Evolutionary conservation across 1,284 basidiomycete genomes (phyloP).

Genomic region (Rhizopogon hawkerae): DNA sequence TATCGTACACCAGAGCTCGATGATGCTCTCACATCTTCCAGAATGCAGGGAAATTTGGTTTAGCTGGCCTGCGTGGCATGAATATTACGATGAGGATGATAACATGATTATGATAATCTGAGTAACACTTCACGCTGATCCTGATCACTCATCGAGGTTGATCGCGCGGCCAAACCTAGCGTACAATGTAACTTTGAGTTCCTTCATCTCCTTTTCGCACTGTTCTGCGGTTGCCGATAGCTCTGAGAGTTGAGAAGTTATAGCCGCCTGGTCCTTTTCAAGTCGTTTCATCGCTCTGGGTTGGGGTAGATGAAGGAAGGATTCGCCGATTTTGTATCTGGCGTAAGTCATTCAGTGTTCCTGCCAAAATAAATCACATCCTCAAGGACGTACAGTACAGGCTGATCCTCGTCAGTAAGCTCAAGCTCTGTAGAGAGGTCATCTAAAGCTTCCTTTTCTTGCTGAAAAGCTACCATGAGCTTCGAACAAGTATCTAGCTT

Average conservation of each 20-base stretch:
- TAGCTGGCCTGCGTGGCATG: background rate
- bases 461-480: constrained; percentile 33
- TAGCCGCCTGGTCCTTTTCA: constrained; percentile 55
- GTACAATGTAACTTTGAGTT: constrained; percentile 81
- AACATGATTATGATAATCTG: background rate
- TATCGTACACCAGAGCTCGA: background rate
- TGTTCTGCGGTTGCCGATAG: constrained; percentile 55
- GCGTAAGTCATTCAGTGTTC: background rate
- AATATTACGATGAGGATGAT: background rate
- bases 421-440: constrained; percentile 85
- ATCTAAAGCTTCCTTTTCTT: constrained; percentile 90
- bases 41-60: no score
- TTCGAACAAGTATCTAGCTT: no score
- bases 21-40: background rate
- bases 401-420: constrained; percentile 77
- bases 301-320: constrained; percentile 77
- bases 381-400: constrained; percentile 53
- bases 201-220: constrained; percentile 82
- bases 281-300: constrained; percentile 67
- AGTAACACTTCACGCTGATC: background rate
- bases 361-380: background rate
- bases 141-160: constrained; percentile 69
- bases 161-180: constrained; percentile 92
- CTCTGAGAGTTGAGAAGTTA: constrained; percentile 52
- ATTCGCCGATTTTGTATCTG: constrained; percentile 87